Conservation (phyloP, 148 eudicot genomes). For the Vaccinium corymbosum region DNA sequence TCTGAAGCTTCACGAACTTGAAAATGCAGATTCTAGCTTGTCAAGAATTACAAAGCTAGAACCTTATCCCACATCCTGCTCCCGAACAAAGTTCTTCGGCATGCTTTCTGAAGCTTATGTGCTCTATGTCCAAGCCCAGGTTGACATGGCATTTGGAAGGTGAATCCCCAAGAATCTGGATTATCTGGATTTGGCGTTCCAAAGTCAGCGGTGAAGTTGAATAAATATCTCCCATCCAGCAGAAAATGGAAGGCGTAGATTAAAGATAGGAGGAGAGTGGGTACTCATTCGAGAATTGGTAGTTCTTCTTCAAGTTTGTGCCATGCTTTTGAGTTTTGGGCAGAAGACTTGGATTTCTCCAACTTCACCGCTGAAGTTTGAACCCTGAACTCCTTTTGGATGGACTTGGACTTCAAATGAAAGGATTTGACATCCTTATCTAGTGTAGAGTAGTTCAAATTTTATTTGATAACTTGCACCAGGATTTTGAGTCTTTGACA, state of each 20-base stretch:
- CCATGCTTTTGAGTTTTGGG: not conserved
- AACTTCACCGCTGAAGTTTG: not conserved
- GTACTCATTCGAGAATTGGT: not conserved
- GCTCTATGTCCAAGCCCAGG: slow-evolving; percentile 28
- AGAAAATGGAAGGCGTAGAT: not conserved
- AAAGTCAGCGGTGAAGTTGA: not conserved
- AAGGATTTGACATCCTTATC: not conserved
- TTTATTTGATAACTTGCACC: not conserved
- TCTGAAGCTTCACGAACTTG: slow-evolving; percentile 44
- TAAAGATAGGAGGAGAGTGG: not conserved
- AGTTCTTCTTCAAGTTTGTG: not conserved
- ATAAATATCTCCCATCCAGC: not conserved
- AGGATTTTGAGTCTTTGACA: not conserved
- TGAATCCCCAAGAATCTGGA: slow-evolving; percentile 11
- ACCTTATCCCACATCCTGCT: slow-evolving; percentile 33
- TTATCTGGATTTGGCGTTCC: not conserved
- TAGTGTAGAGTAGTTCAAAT: not conserved
- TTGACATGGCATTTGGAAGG: slow-evolving; percentile 53
- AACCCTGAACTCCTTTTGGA: not conserved
- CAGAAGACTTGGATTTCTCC: not conserved
- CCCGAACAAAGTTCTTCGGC: slow-evolving; percentile 30
- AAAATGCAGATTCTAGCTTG: slow-evolving; percentile 30
- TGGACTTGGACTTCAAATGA: not conserved
- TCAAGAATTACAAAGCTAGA: slow-evolving; percentile 28
- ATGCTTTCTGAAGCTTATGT: slow-evolving; percentile 37